Evolutionary conservation across 2,329 filamentous ascomycete genomes (phyloP).

Genomic region (Claviceps spartinae): DNA sequence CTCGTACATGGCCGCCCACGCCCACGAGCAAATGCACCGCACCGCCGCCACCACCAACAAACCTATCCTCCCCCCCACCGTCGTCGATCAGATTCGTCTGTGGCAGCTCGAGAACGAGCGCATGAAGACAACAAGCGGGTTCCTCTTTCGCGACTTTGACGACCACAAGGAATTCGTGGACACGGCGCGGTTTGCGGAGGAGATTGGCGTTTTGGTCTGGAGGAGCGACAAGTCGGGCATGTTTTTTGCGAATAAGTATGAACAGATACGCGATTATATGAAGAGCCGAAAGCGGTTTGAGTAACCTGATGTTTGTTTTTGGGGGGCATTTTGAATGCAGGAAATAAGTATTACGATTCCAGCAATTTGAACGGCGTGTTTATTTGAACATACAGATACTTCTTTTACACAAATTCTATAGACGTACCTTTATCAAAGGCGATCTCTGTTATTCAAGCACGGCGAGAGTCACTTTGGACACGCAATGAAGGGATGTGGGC

Average conservation of each 20-base stretch:
- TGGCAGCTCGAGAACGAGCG: slow-evolving; percentile 97
- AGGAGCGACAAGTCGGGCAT: slow-evolving; percentile 63
- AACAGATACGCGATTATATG: slow-evolving; percentile 75
- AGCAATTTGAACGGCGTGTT: no score
- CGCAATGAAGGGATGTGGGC: no score
- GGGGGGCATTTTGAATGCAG: no score
- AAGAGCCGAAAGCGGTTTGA: slow-evolving; percentile 46
- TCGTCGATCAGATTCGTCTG: slow-evolving; percentile 91
- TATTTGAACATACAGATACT: no score
- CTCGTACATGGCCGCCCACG: slow-evolving; percentile 79
- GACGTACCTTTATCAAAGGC: no score
- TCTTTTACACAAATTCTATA: no score
- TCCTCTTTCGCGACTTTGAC: slow-evolving; percentile 80
- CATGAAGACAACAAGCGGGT: slow-evolving; percentile 73
- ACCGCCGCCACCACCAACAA: slow-evolving; percentile 41
- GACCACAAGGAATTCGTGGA: slow-evolving; percentile 55
- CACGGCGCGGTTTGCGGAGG: slow-evolving; percentile 67
- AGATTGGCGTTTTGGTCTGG: slow-evolving; percentile 84
- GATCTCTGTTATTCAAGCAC: no score
- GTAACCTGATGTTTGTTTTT: slow-evolving; percentile 9
- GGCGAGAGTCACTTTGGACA: no score
- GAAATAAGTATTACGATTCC: no score
- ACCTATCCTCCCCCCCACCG: slow-evolving; percentile 80
- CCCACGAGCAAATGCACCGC: slow-evolving; percentile 84
- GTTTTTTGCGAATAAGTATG: slow-evolving; percentile 86